phyloP scores from a whole-genome alignment of 1,284 basidiomycete genomes.

The Irpex sp. region DNA sequence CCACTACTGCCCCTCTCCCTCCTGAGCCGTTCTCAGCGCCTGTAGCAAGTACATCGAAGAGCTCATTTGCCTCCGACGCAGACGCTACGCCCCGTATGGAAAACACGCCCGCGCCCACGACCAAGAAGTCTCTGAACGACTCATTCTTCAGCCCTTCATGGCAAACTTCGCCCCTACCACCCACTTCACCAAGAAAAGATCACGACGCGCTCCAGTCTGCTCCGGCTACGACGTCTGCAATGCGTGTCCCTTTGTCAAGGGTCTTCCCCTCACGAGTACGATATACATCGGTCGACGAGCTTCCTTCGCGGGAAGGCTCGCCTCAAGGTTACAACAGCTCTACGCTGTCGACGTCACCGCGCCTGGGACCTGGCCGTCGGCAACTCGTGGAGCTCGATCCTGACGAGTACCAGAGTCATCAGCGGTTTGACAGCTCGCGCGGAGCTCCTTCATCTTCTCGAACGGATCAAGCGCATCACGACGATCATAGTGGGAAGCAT shows the following conservation, averaged over 20 bases:
- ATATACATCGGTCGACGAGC: constrained; percentile 22
- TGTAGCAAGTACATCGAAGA: constrained; percentile 14
- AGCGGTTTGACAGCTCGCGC: neutral
- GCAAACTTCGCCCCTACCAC: constrained; percentile 25
- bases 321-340: constrained; percentile 18
- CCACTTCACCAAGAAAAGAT: constrained; percentile 19
- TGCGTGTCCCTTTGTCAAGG: constrained; percentile 25
- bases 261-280: constrained; percentile 32
- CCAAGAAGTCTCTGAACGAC: constrained; percentile 28
- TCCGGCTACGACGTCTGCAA: constrained; percentile 16
- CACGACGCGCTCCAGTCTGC: constrained; percentile 23
- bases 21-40: constrained; percentile 24
- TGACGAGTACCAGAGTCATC: constrained; percentile 4
- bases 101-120: constrained; percentile 10
- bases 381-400: constrained; percentile 13
- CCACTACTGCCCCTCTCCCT: constrained; percentile 20
- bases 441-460: neutral
- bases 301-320: constrained; percentile 14
- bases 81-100: constrained; percentile 11
- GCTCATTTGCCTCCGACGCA: constrained; percentile 15
- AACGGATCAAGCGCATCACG: neutral
- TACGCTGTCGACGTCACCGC: constrained; percentile 2
- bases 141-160: constrained; percentile 28
- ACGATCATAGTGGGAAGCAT: neutral
- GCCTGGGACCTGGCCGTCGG: constrained; percentile 13